These are phyloP conservation scores for Podaxis rugospora DNA, from an alignment of 768 basidiomycete species.

Conservation along the genomic window DNA sequence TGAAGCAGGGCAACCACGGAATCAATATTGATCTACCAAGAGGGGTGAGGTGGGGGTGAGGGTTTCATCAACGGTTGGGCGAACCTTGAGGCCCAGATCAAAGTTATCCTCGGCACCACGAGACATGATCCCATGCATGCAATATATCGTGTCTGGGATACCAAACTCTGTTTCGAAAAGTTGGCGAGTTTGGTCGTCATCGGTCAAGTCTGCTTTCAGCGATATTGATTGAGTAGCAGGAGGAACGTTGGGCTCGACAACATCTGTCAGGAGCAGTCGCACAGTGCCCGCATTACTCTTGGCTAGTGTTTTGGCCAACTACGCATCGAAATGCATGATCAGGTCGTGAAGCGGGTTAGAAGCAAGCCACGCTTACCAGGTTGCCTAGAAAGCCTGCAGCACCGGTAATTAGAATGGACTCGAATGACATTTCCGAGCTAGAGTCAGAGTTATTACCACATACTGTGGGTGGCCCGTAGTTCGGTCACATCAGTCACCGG, in stretches of 20 bases:
- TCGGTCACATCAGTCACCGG: too few relatives aligned
- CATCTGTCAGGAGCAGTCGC: constrained; percentile 48
- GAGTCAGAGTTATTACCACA: not conserved
- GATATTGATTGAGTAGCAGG: constrained; percentile 23
- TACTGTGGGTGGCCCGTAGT: too few relatives aligned
- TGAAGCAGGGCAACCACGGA: constrained; percentile 45
- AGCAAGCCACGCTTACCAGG: constrained; percentile 24
- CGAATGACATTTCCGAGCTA: constrained; percentile 11
- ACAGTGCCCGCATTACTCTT: constrained; percentile 27
- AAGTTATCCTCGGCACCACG: constrained; percentile 60
- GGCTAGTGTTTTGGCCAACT: constrained; percentile 32
- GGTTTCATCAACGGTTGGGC: not conserved
- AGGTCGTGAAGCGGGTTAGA: not conserved
- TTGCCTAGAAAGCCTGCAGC: constrained; percentile 38
- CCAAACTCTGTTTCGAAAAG: constrained; percentile 37
- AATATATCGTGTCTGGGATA: constrained; percentile 41
- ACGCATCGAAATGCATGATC: not conserved
- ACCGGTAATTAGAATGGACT: constrained; percentile 39
- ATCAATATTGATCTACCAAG: constrained; percentile 47
- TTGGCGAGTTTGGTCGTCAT: constrained; percentile 26
- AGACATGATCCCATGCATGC: constrained; percentile 60
- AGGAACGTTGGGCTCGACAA: constrained; percentile 34
- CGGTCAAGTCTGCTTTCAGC: constrained; percentile 38
- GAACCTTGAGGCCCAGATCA: constrained; percentile 45
- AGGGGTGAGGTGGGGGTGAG: not conserved